A percentile compares a stretch with the other conserved stretches of the same genome.
These are phyloP conservation scores for Boletus coccyginus DNA, from an alignment of 768 basidiomycete species.

Conservation along the genomic window DNA sequence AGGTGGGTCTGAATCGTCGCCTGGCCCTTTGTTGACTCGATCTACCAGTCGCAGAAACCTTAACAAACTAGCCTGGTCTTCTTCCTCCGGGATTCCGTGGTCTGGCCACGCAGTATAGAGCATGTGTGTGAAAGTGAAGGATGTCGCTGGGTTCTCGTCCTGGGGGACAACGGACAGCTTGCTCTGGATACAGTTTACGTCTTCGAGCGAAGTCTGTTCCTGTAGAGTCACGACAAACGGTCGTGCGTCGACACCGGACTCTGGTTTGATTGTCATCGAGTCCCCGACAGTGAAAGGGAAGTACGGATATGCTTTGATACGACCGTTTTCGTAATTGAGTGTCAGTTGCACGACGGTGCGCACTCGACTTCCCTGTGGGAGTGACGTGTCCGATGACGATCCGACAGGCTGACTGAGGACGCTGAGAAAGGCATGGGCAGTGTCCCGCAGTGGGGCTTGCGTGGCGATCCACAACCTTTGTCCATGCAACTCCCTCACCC, in stretches of 20 bases:
- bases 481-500: slow-evolving; percentile 75
- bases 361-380: slow-evolving; percentile 43
- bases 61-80: slow-evolving; percentile 59
- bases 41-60: slow-evolving; percentile 67
- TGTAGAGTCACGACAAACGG: slow-evolving; percentile 60
- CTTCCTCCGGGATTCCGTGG: slow-evolving; percentile 68
- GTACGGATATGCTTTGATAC: slow-evolving; percentile 74
- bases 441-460: slow-evolving; percentile 72
- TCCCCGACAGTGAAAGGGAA: slow-evolving; percentile 64
- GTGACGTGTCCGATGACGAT: slow-evolving; percentile 28
- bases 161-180: slow-evolving; percentile 53
- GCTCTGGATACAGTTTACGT: slow-evolving; percentile 61
- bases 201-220: slow-evolving; percentile 42
- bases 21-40: slow-evolving; percentile 49
- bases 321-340: slow-evolving; percentile 62
- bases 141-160: slow-evolving; percentile 23
- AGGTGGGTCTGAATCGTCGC: slow-evolving; percentile 61
- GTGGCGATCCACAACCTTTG: slow-evolving; percentile 83
- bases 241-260: slow-evolving; percentile 37
- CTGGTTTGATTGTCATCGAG: slow-evolving; percentile 45
- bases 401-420: slow-evolving; percentile 52
- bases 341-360: slow-evolving; percentile 85
- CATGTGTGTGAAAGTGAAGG: slow-evolving; percentile 64
- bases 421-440: slow-evolving; percentile 75
- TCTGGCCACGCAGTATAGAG: slow-evolving; percentile 82